phyloP scores from a whole-genome alignment of 768 basidiomycete genomes.

The Dictyophora rubrovolvata region DNA sequence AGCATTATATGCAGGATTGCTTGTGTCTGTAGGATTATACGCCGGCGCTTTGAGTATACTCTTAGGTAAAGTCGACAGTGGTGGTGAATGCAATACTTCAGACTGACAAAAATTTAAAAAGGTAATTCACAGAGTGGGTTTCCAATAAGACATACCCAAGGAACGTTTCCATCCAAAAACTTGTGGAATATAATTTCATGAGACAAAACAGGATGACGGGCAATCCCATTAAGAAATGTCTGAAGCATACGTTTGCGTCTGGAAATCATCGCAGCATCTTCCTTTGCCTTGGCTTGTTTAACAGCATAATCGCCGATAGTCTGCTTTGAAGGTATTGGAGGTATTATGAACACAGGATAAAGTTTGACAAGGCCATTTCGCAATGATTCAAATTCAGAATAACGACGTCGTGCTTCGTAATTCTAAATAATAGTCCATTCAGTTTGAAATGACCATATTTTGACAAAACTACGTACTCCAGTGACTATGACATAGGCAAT shows the following conservation, averaged over 20 bases:
- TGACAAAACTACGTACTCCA: slow-evolving; percentile 45
- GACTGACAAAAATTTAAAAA: slow-evolving; percentile 33
- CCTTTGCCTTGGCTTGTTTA: slow-evolving; percentile 93
- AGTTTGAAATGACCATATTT: slow-evolving; percentile 8
- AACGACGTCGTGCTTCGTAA: slow-evolving; percentile 76
- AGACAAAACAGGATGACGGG: slow-evolving; percentile 87
- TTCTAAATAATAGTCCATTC: slow-evolving; percentile 34
- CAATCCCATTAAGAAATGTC: slow-evolving; percentile 86
- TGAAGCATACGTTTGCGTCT: slow-evolving; percentile 90
- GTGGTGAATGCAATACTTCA: slow-evolving; percentile 89
- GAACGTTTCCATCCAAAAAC: slow-evolving; percentile 91
- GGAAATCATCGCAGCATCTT: slow-evolving; percentile 86
- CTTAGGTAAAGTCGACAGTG: slow-evolving; percentile 84
- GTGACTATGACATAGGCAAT: slow-evolving; percentile 90
- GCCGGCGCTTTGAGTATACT: slow-evolving; percentile 93
- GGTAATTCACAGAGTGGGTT: slow-evolving; percentile 7
- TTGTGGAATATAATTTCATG: slow-evolving; percentile 95
- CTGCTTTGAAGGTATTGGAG: slow-evolving; percentile 96
- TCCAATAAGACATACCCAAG: slow-evolving; percentile 58
- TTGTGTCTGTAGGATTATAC: slow-evolving; percentile 82
- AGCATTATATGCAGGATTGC: slow-evolving; percentile 63
- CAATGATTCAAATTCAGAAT: slow-evolving; percentile 95
- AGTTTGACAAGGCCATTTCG: slow-evolving; percentile 73
- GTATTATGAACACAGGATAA: slow-evolving; percentile 93
- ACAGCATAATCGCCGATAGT: slow-evolving; percentile 93